These are phyloP conservation scores for Fusarium zealandicum DNA, from an alignment of 2,329 filamentous ascomycete species.

Conservation along the genomic window DNA sequence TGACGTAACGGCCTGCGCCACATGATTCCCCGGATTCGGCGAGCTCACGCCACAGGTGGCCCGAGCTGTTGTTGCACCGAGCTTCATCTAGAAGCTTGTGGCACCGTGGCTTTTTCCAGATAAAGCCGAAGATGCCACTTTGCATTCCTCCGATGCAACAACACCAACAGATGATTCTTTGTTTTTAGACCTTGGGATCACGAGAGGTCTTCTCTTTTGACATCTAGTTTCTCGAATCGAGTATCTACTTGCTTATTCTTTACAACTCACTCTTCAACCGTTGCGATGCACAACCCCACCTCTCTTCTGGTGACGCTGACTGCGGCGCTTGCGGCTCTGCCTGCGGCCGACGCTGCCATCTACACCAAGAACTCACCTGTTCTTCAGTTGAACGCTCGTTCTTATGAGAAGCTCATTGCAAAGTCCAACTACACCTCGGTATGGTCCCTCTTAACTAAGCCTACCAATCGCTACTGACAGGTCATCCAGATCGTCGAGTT, in stretches of 20 bases:
- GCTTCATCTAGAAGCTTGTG: conserved; percentile 27
- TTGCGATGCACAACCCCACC: conserved; percentile 61
- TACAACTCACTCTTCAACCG: neutral
- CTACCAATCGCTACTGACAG: neutral
- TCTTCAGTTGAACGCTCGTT: conserved; percentile 79
- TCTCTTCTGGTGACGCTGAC: conserved; percentile 54
- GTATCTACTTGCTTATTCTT: neutral
- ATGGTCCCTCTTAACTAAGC: conserved; percentile 47
- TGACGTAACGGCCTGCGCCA: conserved; percentile 36
- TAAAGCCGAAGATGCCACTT: conserved; percentile 40
- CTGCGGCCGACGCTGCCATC: conserved; percentile 72
- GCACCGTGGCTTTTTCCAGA: conserved; percentile 45
- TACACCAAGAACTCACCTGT: conserved; percentile 91
- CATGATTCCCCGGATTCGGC: conserved; percentile 16
- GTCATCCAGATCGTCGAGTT: conserved; percentile 72
- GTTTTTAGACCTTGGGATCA: conserved; percentile 11
- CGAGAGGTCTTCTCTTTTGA: conserved; percentile 5
- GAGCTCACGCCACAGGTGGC: conserved; percentile 38
- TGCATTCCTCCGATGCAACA: conserved; percentile 26
- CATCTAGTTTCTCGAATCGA: neutral
- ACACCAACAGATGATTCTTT: conserved; percentile 13
- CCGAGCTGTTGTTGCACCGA: conserved; percentile 29
- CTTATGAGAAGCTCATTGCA: conserved; percentile 82
- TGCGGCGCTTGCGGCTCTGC: conserved; percentile 70
- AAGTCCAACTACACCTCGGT: conserved; percentile 93